Evolutionary conservation across 805 yeast genomes (phyloP).

Genomic region (Kluyveromyces nonfermentans): DNA sequence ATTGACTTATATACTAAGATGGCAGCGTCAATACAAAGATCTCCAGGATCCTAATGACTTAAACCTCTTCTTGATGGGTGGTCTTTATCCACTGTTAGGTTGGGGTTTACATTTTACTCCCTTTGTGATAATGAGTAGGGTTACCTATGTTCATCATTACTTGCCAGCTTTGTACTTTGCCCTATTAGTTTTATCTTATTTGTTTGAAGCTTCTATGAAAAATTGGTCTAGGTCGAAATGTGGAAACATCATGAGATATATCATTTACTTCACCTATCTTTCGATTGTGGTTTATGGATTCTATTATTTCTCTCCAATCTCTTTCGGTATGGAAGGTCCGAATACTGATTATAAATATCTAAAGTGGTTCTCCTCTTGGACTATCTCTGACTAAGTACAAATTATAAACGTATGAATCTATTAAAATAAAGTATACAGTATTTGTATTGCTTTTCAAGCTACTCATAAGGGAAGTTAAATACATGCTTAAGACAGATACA

Average conservation of each 20-base stretch:
- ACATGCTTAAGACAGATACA: too few species aligned
- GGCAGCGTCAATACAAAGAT: constrained; percentile 73
- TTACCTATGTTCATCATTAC: constrained; percentile 79
- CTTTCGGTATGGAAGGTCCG: constrained; percentile 58
- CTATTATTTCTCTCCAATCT: constrained; percentile 50
- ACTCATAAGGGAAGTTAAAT: too few species aligned
- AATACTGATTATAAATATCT: constrained; percentile 33
- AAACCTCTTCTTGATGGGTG: constrained; percentile 55
- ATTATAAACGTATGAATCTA: background rate
- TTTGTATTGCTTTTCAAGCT: background rate
- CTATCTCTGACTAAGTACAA: constrained; percentile 22
- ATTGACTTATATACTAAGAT: constrained; percentile 48
- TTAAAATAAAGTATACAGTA: too few species aligned
- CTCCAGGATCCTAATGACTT: constrained; percentile 40
- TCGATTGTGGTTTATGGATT: constrained; percentile 42
- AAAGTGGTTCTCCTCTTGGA: constrained; percentile 43
- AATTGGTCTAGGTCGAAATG: constrained; percentile 23
- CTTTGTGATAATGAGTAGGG: constrained; percentile 75
- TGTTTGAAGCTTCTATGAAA: constrained; percentile 38
- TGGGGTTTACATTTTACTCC: constrained; percentile 76
- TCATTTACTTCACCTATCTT: constrained; percentile 35
- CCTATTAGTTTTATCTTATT: constrained; percentile 44
- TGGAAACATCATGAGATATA: constrained; percentile 19
- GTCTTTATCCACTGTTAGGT: constrained; percentile 68
- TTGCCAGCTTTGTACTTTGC: constrained; percentile 79